These are phyloP conservation scores for Sporothrix variecibatus DNA, from an alignment of 2,329 filamentous ascomycete species.

Conservation along the genomic window DNA sequence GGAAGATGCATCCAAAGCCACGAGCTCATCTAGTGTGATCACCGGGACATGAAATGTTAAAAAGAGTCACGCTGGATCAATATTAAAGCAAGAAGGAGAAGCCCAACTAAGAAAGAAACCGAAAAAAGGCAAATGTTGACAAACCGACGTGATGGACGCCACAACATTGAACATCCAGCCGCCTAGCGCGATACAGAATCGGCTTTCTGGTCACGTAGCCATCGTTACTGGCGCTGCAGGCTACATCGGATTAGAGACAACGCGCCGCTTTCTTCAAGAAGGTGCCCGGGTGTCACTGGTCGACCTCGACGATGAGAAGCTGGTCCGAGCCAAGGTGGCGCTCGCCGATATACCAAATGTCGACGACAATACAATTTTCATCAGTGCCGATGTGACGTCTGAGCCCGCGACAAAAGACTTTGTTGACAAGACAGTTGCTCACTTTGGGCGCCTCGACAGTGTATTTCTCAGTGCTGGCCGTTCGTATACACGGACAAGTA, in stretches of 20 bases:
- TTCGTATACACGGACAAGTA: background rate
- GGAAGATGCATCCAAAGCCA: too few species aligned
- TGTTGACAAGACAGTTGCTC: background rate
- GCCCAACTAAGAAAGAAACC: too few species aligned
- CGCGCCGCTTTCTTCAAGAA: background rate
- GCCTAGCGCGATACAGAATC: background rate
- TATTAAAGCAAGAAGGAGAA: too few species aligned
- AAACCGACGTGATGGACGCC: background rate
- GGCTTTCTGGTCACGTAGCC: background rate
- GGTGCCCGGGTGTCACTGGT: background rate
- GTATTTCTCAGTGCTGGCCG: background rate
- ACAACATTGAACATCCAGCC: background rate
- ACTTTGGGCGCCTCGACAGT: slow-evolving; percentile 12
- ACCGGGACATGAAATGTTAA: too few species aligned
- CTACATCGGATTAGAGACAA: slow-evolving; percentile 1
- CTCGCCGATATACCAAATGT: background rate
- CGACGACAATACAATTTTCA: background rate
- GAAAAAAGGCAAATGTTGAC: too few species aligned
- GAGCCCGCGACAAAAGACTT: background rate
- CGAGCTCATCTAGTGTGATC: too few species aligned
- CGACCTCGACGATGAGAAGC: slow-evolving; percentile 2
- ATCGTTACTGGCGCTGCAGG: slow-evolving; percentile 12
- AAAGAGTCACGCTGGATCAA: too few species aligned
- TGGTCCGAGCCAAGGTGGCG: background rate
- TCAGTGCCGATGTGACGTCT: background rate